Evolutionary conservation across 2,329 filamentous ascomycete species (phyloP), one percentile per base, ranked within the genome.

Genomic region (Setomelanomma holmii): DNA sequence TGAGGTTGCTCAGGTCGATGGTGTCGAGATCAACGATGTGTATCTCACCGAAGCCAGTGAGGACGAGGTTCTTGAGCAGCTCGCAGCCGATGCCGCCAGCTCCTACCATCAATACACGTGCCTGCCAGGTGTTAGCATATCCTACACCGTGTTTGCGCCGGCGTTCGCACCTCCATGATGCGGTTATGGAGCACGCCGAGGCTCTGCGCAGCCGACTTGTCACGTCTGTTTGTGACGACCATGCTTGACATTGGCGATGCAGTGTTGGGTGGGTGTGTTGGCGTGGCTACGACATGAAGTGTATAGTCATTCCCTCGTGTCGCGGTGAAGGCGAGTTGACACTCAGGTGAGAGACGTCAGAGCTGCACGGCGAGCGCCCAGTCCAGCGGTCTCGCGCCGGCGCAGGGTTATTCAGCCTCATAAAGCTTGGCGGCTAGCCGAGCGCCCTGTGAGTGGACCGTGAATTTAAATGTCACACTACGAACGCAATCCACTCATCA

Each of bases 11-110:
- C 19, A 99, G 83, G 72, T 99, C 95, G 78, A 99, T 98, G 1
- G 95, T 99, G 75, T 99, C 95, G 54, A 99, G 89, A 75, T 99
- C 95, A 63, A 99, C 91, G 40, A 98, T 88, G 75, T 96, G 90
- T 44, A 98, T 87, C 77, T 96, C 90, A 61, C 91, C 91, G 66
- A 96, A 99, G 62, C 93, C 93, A 38, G 88, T 89, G 42, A 96
- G 87, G 39, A 93, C 91, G 51, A 99, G 86, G 75, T 98, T 96
- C 82, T 99, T 99, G 60, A 99, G 86, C 6, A 99, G 84, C 78
- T 99, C 95, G 78, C 95, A 99, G 65, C 95, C 95, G 71, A 99
- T 99, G 57, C 95, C 95, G 56, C 95, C 95, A 49, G 95, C 95
- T 67, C 95, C 95, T 51, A 99, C 93, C 82, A 99, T 91, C 52